Percentiles rank a stretch among this genome's conserved stretches.
Evolutionary conservation across 495 filamentous ascomycete species (phyloP).

Genomic region (Aspergillus panamensis): DNA sequence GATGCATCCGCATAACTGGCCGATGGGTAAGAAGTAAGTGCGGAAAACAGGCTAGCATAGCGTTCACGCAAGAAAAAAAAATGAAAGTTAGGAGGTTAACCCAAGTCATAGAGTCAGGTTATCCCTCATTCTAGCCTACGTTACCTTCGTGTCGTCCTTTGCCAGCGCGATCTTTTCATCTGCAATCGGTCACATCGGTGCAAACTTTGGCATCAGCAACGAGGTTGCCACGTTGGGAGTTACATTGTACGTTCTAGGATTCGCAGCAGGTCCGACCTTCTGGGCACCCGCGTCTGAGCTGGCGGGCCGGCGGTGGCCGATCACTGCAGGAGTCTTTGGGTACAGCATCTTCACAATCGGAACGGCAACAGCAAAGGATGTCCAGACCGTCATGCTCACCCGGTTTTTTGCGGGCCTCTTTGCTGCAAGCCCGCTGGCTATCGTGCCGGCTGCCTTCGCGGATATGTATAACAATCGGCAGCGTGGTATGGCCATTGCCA

Average conservation of each 20-base stretch:
- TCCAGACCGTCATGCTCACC: constrained; percentile 51
- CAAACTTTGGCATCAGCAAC: constrained; percentile 44
- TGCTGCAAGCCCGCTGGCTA: constrained; percentile 41
- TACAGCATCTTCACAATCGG: constrained; percentile 54
- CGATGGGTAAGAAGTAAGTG: constrained; percentile 23
- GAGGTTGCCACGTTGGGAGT: constrained; percentile 54
- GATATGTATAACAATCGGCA: constrained; percentile 49
- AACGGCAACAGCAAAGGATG: constrained; percentile 55
- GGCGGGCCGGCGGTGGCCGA: constrained; percentile 55
- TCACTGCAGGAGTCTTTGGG: constrained; percentile 49
- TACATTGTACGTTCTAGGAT: constrained; percentile 53
- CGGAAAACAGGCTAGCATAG: neutral
- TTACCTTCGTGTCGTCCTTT: constrained; percentile 53
- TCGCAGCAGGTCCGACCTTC: constrained; percentile 49
- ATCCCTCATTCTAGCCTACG: constrained; percentile 39
- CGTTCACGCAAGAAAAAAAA: neutral
- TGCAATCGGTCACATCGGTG: constrained; percentile 35
- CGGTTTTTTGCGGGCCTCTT: constrained; percentile 49
- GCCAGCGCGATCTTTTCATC: constrained; percentile 53
- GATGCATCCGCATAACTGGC: constrained; percentile 53
- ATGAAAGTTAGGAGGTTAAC: neutral
- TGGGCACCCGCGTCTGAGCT: constrained; percentile 74
- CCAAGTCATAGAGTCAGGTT: constrained; percentile 16
- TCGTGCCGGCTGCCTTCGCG: constrained; percentile 45
- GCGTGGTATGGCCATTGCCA: constrained; percentile 47